Conservation (phyloP, 2,329 filamentous ascomycete species). For the Pseudogymnoascus sp. region DNA sequence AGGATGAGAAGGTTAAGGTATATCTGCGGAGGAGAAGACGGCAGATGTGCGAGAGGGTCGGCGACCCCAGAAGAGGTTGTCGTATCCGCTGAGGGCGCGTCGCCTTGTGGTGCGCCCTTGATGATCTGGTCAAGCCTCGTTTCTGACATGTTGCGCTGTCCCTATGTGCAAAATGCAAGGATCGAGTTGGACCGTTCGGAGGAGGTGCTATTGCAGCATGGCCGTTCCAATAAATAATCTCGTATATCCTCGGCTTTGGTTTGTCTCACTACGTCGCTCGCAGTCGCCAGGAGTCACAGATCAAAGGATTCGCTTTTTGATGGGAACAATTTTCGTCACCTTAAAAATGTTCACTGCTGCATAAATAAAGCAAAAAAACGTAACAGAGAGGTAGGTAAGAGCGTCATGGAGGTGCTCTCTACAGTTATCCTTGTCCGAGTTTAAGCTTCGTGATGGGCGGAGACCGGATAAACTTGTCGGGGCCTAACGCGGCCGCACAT, state of each 20-base stretch:
- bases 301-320: neutral
- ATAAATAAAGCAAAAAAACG: neutral
- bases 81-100: constrained; percentile 33
- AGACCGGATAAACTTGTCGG: neutral
- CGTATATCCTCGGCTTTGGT: neutral
- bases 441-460: constrained; percentile 2
- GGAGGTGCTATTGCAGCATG: neutral
- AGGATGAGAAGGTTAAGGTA: constrained; percentile 97
- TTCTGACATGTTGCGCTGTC: neutral
- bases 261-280: neutral
- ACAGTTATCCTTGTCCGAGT: neutral
- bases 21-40: constrained; percentile 46
- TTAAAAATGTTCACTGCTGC: neutral
- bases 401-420: neutral
- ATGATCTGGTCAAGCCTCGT: constrained; percentile 65
- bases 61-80: constrained; percentile 33
- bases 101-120: constrained; percentile 73
- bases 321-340: neutral
- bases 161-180: neutral
- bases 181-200: neutral
- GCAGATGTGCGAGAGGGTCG: constrained; percentile 29
- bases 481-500: neutral
- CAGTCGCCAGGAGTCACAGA: neutral
- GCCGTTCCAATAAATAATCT: neutral
- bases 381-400: neutral